A percentile compares a stretch with the other conserved stretches of the same genome.
These are phyloP conservation scores for Fusarium sp. DNA, from an alignment of 2,329 filamentous ascomycete genomes.

Conservation along the genomic window DNA sequence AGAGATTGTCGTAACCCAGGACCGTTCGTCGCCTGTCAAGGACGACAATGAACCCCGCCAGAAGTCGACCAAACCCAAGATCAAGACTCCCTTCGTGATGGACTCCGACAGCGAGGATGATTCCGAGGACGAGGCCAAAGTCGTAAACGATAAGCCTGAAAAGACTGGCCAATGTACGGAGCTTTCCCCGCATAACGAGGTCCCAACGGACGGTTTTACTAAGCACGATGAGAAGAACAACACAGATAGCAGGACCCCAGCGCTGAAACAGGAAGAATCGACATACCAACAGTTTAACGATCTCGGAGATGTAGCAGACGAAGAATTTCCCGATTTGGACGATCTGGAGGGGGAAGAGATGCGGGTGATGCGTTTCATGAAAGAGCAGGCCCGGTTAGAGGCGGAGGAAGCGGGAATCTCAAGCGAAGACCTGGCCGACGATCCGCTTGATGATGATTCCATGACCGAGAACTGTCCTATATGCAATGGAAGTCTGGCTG, in stretches of 20 bases:
- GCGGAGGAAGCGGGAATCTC: constrained; percentile 67
- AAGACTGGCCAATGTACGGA: constrained; percentile 45
- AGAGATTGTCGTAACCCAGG: constrained; percentile 42
- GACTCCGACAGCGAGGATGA: constrained; percentile 74
- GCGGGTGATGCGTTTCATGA: constrained; percentile 79
- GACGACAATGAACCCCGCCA: constrained; percentile 23
- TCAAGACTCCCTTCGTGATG: constrained; percentile 73
- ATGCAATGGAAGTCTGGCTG: constrained; percentile 76
- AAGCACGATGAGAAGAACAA: constrained; percentile 41
- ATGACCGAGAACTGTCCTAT: constrained; percentile 76
- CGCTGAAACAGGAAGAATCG: constrained; percentile 53
- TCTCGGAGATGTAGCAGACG: constrained; percentile 55
- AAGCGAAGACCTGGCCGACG: constrained; percentile 55
- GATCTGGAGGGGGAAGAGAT: constrained; percentile 74
- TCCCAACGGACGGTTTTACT: constrained; percentile 44
- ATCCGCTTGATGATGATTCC: constrained; percentile 52
- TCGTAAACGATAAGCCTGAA: constrained; percentile 15
- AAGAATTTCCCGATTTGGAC: constrained; percentile 72
- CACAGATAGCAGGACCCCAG: constrained; percentile 28
- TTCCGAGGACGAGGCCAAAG: constrained; percentile 29
- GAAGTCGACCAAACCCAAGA: constrained; percentile 46
- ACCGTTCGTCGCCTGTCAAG: constrained; percentile 54
- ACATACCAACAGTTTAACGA: constrained; percentile 55
- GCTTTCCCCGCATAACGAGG: constrained; percentile 38
- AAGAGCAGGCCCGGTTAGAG: constrained; percentile 79